Percentiles rank a stretch among this genome's conserved stretches.
Evolutionary conservation across 768 basidiomycete genomes (phyloP).

Genomic region (Lentinula sp.): DNA sequence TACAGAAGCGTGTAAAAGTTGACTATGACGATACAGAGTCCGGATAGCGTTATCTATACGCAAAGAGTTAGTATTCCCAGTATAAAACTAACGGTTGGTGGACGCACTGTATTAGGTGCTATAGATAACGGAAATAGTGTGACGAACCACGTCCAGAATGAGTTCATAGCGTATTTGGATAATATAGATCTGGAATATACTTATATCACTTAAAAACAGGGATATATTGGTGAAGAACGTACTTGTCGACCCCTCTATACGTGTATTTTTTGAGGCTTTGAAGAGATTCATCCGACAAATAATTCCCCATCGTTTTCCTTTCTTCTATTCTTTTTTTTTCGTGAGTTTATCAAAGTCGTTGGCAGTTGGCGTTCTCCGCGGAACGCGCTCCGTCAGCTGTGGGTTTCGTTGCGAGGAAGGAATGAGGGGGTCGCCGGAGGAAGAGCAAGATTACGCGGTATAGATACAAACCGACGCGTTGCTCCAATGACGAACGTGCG

Average conservation of each 20-base stretch:
- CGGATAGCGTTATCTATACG: slow-evolving; percentile 88
- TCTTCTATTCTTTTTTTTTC: no score
- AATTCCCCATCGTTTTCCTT: slow-evolving; percentile 38
- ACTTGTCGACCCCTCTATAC: slow-evolving; percentile 83
- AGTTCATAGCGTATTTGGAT: slow-evolving; percentile 71
- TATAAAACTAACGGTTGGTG: not conserved
- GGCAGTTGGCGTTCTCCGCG: no score
- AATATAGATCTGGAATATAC: slow-evolving; percentile 53
- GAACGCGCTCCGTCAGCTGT: no score
- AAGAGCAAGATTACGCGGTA: no score
- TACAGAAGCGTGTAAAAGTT: slow-evolving; percentile 83
- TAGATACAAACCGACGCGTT: no score
- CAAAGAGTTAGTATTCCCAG: not conserved
- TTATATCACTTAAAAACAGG: not conserved
- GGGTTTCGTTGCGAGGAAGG: no score
- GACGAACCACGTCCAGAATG: slow-evolving; percentile 91
- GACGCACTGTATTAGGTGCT: slow-evolving; percentile 83
- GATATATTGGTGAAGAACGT: slow-evolving; percentile 16
- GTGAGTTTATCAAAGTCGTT: no score
- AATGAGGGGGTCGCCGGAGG: no score
- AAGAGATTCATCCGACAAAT: slow-evolving; percentile 62
- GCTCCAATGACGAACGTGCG: no score
- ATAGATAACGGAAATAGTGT: slow-evolving; percentile 70
- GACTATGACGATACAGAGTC: slow-evolving; percentile 67
- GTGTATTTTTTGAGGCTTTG: slow-evolving; percentile 71